Evolutionary conservation across 1,284 basidiomycete species (phyloP).

Genomic region (Malassezia slooffiae): DNA sequence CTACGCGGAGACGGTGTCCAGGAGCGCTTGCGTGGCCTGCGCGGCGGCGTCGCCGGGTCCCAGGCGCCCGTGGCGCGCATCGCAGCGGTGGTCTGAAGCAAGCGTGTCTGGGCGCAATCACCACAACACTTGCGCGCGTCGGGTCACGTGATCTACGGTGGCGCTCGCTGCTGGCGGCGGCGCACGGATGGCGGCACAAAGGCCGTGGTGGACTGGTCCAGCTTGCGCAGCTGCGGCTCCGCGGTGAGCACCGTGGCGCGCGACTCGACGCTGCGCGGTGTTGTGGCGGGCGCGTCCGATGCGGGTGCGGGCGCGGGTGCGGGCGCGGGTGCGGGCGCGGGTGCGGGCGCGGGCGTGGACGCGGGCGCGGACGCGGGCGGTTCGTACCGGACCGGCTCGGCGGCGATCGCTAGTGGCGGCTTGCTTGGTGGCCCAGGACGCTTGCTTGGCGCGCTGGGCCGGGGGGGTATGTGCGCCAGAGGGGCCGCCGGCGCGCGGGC

Average conservation of each 20-base stretch:
- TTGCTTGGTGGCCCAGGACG: no score
- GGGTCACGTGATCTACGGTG: slow-evolving; percentile 5
- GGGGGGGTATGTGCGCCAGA: slow-evolving; percentile 4
- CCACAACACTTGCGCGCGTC: no score
- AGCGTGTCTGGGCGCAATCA: background rate
- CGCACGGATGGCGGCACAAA: slow-evolving; percentile 30
- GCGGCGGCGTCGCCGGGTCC: background rate
- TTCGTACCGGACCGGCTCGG: no score
- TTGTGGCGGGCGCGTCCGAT: background rate
- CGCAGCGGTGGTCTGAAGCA: no score
- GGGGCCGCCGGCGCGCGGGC: background rate
- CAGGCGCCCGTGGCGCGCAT: no score
- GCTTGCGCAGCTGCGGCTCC: slow-evolving; percentile 39
- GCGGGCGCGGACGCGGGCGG: no score
- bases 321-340: background rate
- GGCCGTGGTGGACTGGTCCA: slow-evolving; percentile 36
- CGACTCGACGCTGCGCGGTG: background rate
- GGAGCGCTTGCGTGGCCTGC: background rate
- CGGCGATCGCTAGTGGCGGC: no score
- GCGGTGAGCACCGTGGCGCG: slow-evolving; percentile 26
- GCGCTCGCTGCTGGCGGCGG: background rate
- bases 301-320: background rate
- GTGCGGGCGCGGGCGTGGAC: no score
- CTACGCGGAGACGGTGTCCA: background rate
- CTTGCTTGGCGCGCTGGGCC: no score